phyloP scores from a whole-genome alignment of 2,329 filamentous ascomycete genomes.

The Fragosphaeria purpurea region DNA sequence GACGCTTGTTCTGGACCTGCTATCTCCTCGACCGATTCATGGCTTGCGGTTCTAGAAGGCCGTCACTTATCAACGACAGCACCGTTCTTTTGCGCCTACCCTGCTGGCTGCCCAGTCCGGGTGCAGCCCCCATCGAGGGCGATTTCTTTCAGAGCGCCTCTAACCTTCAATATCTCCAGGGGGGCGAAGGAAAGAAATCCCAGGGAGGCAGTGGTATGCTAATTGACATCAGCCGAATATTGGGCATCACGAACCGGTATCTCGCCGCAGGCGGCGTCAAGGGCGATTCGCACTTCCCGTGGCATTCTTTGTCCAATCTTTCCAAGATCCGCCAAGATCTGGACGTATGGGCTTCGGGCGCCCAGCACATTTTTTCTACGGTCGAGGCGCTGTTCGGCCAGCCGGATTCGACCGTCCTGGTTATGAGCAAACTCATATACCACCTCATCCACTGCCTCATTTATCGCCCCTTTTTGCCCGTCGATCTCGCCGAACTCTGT shows the following conservation, averaged over 20 bases:
- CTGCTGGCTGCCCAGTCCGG: constrained; percentile 56
- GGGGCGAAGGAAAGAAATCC: constrained; percentile 52
- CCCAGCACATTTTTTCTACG: constrained; percentile 67
- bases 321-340: constrained; percentile 80
- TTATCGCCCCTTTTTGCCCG: constrained; percentile 77
- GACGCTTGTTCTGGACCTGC: constrained; percentile 81
- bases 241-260: constrained; percentile 76
- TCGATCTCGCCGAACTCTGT: constrained; percentile 71
- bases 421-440: constrained; percentile 78
- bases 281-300: constrained; percentile 82
- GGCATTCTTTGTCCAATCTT: constrained; percentile 76
- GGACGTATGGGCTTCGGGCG: constrained; percentile 75
- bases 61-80: constrained; percentile 70
- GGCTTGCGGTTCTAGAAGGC: constrained; percentile 70
- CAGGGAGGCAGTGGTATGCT: constrained; percentile 73
- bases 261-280: constrained; percentile 78
- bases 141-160: constrained; percentile 72
- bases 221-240: constrained; percentile 72
- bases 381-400: constrained; percentile 68
- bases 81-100: constrained; percentile 66
- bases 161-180: constrained; percentile 64
- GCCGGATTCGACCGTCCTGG: constrained; percentile 64
- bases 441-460: constrained; percentile 80
- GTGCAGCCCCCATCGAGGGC: constrained; percentile 57
- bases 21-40: constrained; percentile 80